Conservation (phyloP, 768 basidiomycete species). For the Leucosporidium creatinivorum region DNA sequence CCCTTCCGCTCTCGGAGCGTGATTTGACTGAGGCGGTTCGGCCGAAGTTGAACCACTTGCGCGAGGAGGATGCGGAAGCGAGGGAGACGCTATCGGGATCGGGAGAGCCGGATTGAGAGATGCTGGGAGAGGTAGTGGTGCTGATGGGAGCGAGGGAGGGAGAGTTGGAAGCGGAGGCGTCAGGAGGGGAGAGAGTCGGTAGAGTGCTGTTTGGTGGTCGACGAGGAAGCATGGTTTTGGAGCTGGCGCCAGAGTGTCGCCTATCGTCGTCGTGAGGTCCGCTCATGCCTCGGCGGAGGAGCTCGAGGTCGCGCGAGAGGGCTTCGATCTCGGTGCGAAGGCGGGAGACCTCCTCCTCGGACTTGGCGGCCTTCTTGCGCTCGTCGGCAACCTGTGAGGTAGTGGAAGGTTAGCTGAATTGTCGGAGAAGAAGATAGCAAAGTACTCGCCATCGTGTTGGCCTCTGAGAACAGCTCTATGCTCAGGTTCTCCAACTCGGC, state of each 20-base stretch:
- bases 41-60: slow-evolving; percentile 2
- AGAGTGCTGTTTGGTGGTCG: too few relatives aligned
- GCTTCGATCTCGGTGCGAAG: slow-evolving; percentile 9
- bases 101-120: not conserved
- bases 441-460: slow-evolving; percentile 23
- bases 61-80: not conserved
- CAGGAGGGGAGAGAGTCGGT: too few relatives aligned
- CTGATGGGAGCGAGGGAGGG: not conserved
- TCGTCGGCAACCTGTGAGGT: slow-evolving; percentile 22
- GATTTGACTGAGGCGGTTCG: not conserved
- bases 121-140: not conserved
- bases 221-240: too few relatives aligned
- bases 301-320: slow-evolving; percentile 8
- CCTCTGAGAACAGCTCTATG: slow-evolving; percentile 31
- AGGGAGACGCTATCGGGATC: not conserved
- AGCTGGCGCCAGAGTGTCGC: too few relatives aligned
- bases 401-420: not conserved
- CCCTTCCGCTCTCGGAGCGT: too few relatives aligned
- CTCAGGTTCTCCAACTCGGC: slow-evolving; percentile 29
- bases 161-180: not conserved
- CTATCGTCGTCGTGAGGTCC: too few relatives aligned
- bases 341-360: slow-evolving; percentile 16
- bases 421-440: not conserved
- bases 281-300: not conserved
- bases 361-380: slow-evolving; percentile 7